A percentile compares a stretch with the other conserved stretches of the same genome.
Conservation (phyloP, 495 filamentous ascomycete genomes). For the Halenospora varia region DNA sequence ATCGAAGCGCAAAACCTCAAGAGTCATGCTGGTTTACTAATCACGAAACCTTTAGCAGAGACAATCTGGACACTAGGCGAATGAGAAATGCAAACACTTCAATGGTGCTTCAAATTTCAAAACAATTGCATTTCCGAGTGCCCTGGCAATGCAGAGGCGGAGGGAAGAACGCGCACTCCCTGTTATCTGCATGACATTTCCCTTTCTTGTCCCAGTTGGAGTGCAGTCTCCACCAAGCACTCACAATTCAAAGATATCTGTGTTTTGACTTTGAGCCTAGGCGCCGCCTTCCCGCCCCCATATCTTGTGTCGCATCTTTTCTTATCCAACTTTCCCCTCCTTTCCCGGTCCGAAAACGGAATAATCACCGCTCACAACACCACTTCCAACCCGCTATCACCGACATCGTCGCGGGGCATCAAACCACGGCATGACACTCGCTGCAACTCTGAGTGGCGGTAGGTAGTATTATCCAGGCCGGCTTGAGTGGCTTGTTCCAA, state of each 20-base stretch:
- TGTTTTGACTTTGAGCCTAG: background rate
- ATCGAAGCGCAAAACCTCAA: too few relatives aligned
- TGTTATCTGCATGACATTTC: background rate
- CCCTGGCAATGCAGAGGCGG: background rate
- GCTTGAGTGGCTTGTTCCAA: background rate
- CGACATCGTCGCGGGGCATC: background rate
- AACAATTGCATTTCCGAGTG: background rate
- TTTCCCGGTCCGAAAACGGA: background rate
- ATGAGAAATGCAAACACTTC: too few relatives aligned
- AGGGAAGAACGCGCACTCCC: background rate
- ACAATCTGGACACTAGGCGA: too few relatives aligned
- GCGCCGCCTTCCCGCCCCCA: background rate
- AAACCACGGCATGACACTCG: background rate
- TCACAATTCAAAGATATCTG: background rate
- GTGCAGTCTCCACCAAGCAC: background rate
- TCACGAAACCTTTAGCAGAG: too few relatives aligned
- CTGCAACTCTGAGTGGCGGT: background rate
- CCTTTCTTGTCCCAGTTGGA: background rate
- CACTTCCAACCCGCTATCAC: background rate
- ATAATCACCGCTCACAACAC: background rate
- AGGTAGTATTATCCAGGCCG: background rate
- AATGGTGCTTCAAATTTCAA: background rate
- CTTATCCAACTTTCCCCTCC: background rate
- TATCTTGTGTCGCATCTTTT: background rate
- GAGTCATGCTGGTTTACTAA: too few relatives aligned